These are phyloP conservation scores for Parastagonospora avenae DNA, from an alignment of 2,329 filamentous ascomycete genomes.

Conservation along the genomic window DNA sequence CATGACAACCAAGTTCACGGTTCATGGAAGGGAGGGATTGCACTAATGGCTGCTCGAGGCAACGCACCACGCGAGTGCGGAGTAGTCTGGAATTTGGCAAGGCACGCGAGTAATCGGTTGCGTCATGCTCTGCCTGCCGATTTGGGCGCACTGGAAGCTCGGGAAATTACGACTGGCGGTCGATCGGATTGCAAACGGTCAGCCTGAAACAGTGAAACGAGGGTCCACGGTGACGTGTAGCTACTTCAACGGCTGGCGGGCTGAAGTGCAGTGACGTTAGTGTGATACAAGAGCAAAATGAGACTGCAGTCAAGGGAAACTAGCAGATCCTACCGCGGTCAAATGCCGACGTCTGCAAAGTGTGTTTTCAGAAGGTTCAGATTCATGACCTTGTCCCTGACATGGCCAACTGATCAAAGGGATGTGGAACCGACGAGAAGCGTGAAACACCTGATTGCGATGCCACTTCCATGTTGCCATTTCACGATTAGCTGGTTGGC, in stretches of 20 bases:
- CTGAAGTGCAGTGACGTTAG: conserved; percentile 9
- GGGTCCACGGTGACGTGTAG: background rate
- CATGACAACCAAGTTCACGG: background rate
- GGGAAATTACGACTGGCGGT: conserved; percentile 15
- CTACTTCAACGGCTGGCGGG: conserved; percentile 6
- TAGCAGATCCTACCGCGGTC: background rate
- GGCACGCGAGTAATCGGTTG: background rate
- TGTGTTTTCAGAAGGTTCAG: background rate
- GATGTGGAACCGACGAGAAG: background rate
- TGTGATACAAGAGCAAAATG: conserved; percentile 6
- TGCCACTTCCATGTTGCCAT: background rate
- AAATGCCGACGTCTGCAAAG: background rate
- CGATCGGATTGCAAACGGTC: conserved; percentile 10
- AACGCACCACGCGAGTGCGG: background rate
- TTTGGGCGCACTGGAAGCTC: background rate
- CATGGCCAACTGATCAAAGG: background rate
- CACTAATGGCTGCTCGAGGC: background rate
- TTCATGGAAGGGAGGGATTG: background rate
- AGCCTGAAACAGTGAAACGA: conserved; percentile 15
- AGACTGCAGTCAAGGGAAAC: conserved; percentile 1
- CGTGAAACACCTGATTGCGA: background rate
- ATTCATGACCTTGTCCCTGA: background rate
- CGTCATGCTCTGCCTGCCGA: background rate
- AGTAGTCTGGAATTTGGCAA: background rate
- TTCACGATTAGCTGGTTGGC: background rate